Percentiles rank a stretch among this genome's conserved stretches.
phyloP scores from a whole-genome alignment of 2,329 filamentous ascomycete species.

The Thelonectria discophora region DNA sequence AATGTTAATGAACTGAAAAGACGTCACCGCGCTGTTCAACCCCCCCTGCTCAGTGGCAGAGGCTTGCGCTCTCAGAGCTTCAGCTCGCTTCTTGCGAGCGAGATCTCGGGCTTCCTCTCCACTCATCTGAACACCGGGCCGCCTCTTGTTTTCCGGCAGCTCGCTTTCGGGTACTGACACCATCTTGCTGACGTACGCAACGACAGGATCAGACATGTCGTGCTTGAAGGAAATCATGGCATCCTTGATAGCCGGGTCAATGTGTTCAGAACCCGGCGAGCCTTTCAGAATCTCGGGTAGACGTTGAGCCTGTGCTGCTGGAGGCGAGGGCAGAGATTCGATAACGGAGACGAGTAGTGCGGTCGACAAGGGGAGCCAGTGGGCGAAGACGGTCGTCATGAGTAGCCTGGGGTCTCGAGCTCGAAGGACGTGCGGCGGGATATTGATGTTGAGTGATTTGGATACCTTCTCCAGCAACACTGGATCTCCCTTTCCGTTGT shows the following conservation, averaged over 20 bases:
- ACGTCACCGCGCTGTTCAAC: conserved; percentile 65
- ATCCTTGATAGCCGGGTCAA: conserved; percentile 75
- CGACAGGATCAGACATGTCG: conserved; percentile 75
- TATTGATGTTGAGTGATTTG: conserved; percentile 84
- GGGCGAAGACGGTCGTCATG: conserved; percentile 84
- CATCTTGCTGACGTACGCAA: conserved; percentile 99
- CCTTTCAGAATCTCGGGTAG: conserved; percentile 81
- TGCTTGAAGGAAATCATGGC: conserved; percentile 85
- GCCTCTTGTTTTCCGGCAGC: conserved; percentile 83
- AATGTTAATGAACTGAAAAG: conserved; percentile 69
- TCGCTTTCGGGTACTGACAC: conserved; percentile 94
- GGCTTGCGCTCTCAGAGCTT: conserved; percentile 82
- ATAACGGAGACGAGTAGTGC: conserved; percentile 93
- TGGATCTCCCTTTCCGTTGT: conserved; percentile 84
- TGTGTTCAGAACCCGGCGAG: conserved; percentile 78
- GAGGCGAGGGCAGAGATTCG: conserved; percentile 89
- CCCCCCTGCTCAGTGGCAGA: conserved; percentile 59
- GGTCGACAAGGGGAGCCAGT: conserved; percentile 92
- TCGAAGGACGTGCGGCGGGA: conserved; percentile 84
- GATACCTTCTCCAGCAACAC: conserved; percentile 90
- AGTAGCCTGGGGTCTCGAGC: conserved; percentile 86
- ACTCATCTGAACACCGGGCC: conserved; percentile 71
- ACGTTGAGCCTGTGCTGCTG: conserved; percentile 78
- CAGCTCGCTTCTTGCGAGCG: conserved; percentile 86
- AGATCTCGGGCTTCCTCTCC: conserved; percentile 91